Percentiles rank a stretch among this genome's conserved stretches.
phyloP scores from a whole-genome alignment of 2,329 filamentous ascomycete genomes.

The Colletotrichum paranaense region DNA sequence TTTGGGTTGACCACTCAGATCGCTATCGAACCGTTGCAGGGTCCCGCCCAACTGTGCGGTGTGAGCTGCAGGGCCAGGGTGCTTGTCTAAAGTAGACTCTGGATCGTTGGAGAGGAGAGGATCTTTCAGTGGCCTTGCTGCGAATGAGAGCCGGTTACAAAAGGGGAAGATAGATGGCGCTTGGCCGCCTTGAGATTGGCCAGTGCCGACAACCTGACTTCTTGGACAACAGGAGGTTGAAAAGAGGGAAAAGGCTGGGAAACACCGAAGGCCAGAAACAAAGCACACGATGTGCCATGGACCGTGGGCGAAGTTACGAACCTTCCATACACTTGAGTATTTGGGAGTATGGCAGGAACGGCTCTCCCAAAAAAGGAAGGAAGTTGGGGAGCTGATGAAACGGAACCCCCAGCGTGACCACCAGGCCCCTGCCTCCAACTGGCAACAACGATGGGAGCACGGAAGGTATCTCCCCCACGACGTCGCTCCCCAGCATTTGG shows the following conservation, averaged over 20 bases:
- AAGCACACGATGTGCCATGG: neutral
- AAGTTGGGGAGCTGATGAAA: slow-evolving; percentile 25
- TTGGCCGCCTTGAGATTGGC: neutral
- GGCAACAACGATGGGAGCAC: neutral
- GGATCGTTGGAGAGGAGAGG: neutral
- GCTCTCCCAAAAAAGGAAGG: neutral
- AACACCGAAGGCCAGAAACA: neutral
- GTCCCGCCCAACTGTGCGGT: slow-evolving; percentile 30
- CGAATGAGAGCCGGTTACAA: neutral
- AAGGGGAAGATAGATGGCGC: neutral
- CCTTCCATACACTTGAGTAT: neutral
- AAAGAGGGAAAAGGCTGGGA: no score
- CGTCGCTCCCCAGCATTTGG: slow-evolving; percentile 20
- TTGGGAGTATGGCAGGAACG: neutral
- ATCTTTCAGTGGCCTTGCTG: neutral
- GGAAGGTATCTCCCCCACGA: slow-evolving; percentile 1
- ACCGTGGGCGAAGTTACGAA: neutral
- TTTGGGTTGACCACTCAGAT: slow-evolving; percentile 19
- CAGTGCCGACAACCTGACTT: neutral
- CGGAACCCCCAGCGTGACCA: slow-evolving; percentile 16
- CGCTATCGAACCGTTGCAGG: slow-evolving; percentile 18
- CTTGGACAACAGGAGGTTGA: no score
- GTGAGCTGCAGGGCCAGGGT: slow-evolving; percentile 22
- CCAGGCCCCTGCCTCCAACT: slow-evolving; percentile 4
- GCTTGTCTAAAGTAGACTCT: neutral